These are phyloP conservation scores for Antitrichia curtipendula DNA, from an alignment of 225 moss, liverwort and hornwort genomes.

Conservation along the genomic window DNA sequence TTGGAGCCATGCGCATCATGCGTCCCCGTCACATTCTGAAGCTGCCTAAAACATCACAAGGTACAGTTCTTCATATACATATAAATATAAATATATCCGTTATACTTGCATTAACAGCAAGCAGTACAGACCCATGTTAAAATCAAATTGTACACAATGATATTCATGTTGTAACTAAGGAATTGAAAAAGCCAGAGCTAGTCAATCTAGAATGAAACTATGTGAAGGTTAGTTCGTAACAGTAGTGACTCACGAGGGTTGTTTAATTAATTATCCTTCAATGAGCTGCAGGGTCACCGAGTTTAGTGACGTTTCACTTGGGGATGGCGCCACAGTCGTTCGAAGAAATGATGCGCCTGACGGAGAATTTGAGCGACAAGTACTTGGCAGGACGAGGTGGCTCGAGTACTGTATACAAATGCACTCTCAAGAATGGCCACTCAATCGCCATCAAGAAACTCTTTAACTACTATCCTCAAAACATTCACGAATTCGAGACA, in stretches of 20 bases:
- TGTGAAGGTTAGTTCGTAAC: neutral
- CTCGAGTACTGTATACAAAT: conserved; percentile 89
- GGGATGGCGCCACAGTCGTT: conserved; percentile 81
- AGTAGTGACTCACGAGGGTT: neutral
- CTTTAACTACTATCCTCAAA: conserved; percentile 74
- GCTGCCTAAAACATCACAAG: conserved; percentile 41
- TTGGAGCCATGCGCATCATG: conserved; percentile 48
- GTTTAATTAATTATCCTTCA: neutral
- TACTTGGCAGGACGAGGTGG: conserved; percentile 76
- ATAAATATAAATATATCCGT: no score
- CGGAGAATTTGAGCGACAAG: conserved; percentile 84
- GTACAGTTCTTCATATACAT: neutral
- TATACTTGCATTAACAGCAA: neutral
- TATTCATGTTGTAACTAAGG: neutral
- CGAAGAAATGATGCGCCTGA: conserved; percentile 79
- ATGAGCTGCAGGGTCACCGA: conserved; percentile 46
- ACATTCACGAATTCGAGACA: conserved; percentile 77
- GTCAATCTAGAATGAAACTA: neutral
- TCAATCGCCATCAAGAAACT: conserved; percentile 92
- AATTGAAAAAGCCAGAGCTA: neutral
- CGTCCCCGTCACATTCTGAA: conserved; percentile 50
- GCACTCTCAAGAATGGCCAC: conserved; percentile 79
- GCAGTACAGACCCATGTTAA: neutral
- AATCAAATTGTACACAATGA: neutral
- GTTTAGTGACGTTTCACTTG: conserved; percentile 75